Conservation (phyloP, 768 basidiomycete genomes). For the Chalciporus sphaerocephalus region DNA sequence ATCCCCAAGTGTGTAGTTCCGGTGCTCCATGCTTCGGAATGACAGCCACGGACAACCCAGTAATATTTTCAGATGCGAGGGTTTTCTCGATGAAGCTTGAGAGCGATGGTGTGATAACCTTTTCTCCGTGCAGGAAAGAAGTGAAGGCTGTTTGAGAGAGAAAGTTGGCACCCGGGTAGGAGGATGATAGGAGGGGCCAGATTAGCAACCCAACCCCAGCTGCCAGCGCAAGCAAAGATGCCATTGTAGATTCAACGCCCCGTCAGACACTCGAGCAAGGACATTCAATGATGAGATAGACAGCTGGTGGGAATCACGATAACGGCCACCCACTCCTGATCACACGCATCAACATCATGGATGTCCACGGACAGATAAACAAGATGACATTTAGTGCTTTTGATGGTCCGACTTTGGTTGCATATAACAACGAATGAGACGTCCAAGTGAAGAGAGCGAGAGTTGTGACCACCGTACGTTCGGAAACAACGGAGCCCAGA, state of each 20-base stretch:
- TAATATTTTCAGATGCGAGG: slow-evolving; percentile 22
- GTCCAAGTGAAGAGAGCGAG: too few relatives aligned
- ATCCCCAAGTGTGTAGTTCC: slow-evolving; percentile 35
- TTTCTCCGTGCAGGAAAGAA: background rate
- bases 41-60: slow-evolving; percentile 31
- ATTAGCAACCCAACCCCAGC: slow-evolving; percentile 8
- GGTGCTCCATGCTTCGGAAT: slow-evolving; percentile 21
- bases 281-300: too few relatives aligned
- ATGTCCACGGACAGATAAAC: too few relatives aligned
- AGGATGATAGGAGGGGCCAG: slow-evolving; percentile 10
- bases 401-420: too few relatives aligned
- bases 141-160: slow-evolving; percentile 1
- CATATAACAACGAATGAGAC: too few relatives aligned
- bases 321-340: too few relatives aligned
- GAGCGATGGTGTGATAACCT: slow-evolving; percentile 18
- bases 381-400: too few relatives aligned
- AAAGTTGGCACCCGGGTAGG: background rate
- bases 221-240: slow-evolving; percentile 7
- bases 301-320: too few relatives aligned
- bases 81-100: slow-evolving; percentile 16
- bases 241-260: slow-evolving; percentile 8
- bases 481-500: too few relatives aligned
- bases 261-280: background rate
- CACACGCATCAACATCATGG: too few relatives aligned
- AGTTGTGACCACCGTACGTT: too few relatives aligned